A percentile compares a stretch with the other conserved stretches of the same genome.
These are phyloP conservation scores for Nothophaeocryptopus gaeumannii DNA, from an alignment of 2,329 filamentous ascomycete species.

Conservation along the genomic window DNA sequence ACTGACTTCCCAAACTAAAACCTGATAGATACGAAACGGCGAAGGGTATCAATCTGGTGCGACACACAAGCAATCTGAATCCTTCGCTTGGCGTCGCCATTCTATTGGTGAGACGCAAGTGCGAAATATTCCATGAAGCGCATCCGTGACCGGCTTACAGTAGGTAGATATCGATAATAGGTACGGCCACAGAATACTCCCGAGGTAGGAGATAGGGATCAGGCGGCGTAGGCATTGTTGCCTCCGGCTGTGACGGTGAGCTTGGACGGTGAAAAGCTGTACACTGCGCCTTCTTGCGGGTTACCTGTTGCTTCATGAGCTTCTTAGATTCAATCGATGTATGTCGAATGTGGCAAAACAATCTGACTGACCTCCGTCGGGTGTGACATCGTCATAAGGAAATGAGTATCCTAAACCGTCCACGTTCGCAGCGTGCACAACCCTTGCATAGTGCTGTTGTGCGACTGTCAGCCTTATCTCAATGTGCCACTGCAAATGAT, in stretches of 20 bases:
- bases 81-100: too few relatives aligned
- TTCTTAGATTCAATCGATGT: too few relatives aligned
- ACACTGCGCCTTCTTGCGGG: conserved; percentile 34
- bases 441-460: conserved; percentile 33
- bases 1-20: too few relatives aligned
- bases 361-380: conserved; percentile 47
- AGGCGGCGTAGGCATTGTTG: conserved; percentile 28
- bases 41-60: too few relatives aligned
- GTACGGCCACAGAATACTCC: too few relatives aligned
- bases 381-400: conserved; percentile 66
- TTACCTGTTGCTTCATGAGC: conserved; percentile 8
- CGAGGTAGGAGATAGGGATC: background rate
- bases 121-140: too few relatives aligned
- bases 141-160: too few relatives aligned
- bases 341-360: too few relatives aligned
- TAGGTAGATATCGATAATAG: too few relatives aligned
- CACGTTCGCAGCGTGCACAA: conserved; percentile 44
- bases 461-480: conserved; percentile 7
- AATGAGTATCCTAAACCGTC: conserved; percentile 64
- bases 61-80: too few relatives aligned
- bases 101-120: too few relatives aligned
- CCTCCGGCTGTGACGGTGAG: conserved; percentile 33
- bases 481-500: background rate
- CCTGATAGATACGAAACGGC: too few relatives aligned
- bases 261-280: conserved; percentile 27